phyloP scores from a whole-genome alignment of 177 flowering plant species.

The Vitis hybrid region DNA sequence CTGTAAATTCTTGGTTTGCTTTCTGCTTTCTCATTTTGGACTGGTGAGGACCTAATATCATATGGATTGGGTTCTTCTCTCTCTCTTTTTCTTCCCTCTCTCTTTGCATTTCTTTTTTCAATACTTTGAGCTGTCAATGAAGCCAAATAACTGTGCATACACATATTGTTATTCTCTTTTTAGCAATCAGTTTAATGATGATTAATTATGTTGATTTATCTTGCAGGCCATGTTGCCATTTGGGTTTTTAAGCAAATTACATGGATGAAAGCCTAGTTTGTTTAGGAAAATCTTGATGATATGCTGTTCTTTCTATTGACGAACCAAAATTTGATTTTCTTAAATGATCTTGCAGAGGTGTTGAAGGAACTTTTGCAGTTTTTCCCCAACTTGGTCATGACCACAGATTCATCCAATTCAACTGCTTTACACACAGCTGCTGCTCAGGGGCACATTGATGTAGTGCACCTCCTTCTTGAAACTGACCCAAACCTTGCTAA shows the following conservation, averaged over 20 bases:
- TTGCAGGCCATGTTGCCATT: background rate
- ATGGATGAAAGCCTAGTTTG: background rate
- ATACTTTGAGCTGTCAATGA: too few relatives aligned
- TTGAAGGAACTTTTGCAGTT: conserved; percentile 61
- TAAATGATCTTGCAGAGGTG: conserved; percentile 63
- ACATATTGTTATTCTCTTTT: too few relatives aligned
- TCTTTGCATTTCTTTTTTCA: too few relatives aligned
- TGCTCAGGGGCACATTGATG: conserved; percentile 71
- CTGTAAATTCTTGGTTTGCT: too few relatives aligned
- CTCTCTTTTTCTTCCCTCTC: too few relatives aligned
- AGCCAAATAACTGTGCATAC: too few relatives aligned
- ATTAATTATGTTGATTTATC: background rate
- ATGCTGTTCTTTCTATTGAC: background rate
- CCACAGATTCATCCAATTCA: conserved; percentile 74
- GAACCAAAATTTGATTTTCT: background rate
- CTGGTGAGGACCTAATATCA: too few relatives aligned
- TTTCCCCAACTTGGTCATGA: conserved; percentile 81
- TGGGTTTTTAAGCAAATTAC: background rate
- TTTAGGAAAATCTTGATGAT: background rate
- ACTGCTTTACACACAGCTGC: conserved; percentile 97
- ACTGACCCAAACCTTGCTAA: conserved; percentile 75
- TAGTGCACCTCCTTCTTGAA: conserved; percentile 81
- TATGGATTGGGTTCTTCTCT: too few relatives aligned
- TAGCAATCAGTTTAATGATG: too few relatives aligned
- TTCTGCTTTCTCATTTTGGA: too few relatives aligned